phyloP scores from a whole-genome alignment of 2,329 filamentous ascomycete genomes.

The Colletotrichum graminicola region DNA sequence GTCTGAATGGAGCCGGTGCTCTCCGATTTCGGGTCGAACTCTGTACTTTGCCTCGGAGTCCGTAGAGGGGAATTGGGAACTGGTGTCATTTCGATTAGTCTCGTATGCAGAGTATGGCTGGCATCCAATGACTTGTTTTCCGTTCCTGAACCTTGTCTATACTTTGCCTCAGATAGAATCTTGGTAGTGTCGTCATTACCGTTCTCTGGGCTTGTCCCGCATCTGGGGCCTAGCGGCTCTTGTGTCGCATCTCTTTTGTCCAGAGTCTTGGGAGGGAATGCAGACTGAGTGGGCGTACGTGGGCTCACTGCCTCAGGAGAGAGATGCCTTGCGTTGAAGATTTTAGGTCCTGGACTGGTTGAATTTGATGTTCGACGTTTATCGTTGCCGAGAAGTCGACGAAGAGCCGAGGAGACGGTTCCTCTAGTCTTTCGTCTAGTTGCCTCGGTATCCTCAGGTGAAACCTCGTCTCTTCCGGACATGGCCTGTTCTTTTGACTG shows the following conservation, averaged over 20 bases:
- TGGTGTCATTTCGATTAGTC: not conserved
- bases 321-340: not conserved
- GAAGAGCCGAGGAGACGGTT: conserved; percentile 19
- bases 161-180: not conserved
- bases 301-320: not conserved
- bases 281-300: not conserved
- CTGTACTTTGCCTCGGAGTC: conserved; percentile 5
- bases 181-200: not conserved
- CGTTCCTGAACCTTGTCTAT: not conserved
- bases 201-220: not conserved
- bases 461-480: not conserved
- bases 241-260: not conserved
- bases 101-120: not conserved
- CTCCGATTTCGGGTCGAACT: not conserved
- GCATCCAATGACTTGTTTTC: not conserved
- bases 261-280: not conserved
- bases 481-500: not conserved
- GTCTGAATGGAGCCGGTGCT: conserved; percentile 21
- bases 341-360: not conserved
- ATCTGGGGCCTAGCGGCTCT: too few relatives aligned
- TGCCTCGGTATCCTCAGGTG: not conserved
- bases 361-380: conserved; percentile 1
- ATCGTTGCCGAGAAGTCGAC: conserved; percentile 16
- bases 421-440: conserved; percentile 4
- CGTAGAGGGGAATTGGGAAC: not conserved